Evolutionary conservation across 495 filamentous ascomycete species (phyloP), one percentile per base, ranked within the genome.

Genomic region (Jackrogersella minutella): DNA sequence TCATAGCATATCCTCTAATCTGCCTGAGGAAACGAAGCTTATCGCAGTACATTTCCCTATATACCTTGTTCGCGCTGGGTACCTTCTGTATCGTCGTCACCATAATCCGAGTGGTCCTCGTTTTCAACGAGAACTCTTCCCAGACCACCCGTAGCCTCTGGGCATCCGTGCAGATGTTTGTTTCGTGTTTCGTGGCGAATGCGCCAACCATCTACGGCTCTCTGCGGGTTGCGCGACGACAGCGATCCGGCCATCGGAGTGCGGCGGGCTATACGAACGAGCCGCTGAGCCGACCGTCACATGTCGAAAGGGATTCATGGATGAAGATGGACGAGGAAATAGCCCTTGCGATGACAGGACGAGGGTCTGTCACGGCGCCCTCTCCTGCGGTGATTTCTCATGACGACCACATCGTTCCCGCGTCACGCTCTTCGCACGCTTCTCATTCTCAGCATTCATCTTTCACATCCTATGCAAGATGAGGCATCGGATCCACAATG

Each of bases 181-280:
- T 76, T 14, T 78, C 80, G 16, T 71, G 77, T 24, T 76, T 81
- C 16, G 80, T 82, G 2, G 78, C 79, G 10, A 82, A 81, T 60
- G 72, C 76, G 7, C 79, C 79, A 0, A 77, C 77, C 0, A 64
- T 82, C 5, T 82, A 76, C 52, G 72, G 72, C 5, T 74, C 70
- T n/a, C 46, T 73, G 11, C 69, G 72, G 3, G 72, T 69, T 30
- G 46, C 49, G 34, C 57, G 64, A 21, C 56, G 60, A 17, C 68
- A 68, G 16, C 64, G 26, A n/a, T 64, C 65, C 26, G 61, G 28
- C 5, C 65, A 54, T 8, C 44, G 51, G 24, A 62, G 69, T 30
- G 10, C 22, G 5, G 21, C 31, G 3, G 40, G 22, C 0, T 58
- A 70, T 33, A 39, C 55, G 11, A 49, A 34, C 30, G 53, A 66